Evolutionary conservation across 768 basidiomycete genomes (phyloP), one percentile per base, ranked within the genome.

Genomic region (Pleurotus pulmonarius): DNA sequence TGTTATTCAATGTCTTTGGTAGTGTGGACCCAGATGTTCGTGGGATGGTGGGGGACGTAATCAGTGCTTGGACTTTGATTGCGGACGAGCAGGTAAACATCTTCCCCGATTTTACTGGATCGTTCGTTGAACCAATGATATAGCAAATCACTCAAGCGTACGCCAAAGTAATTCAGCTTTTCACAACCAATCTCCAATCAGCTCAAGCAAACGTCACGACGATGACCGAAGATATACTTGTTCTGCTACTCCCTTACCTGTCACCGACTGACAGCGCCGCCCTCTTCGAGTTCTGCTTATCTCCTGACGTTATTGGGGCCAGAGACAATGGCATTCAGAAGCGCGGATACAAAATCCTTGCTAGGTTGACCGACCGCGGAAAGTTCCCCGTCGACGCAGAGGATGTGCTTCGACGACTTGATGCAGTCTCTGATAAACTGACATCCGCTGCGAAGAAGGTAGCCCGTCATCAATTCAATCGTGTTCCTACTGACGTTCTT

Each of bases 1-100:
- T 98, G 4, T 77, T 97, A 45, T 94, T 98, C 77, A 99, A 99
- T 67, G 88, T 99, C n/a, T 98, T 96, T 71, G 83, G 89, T 56
- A 92, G 82, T 58, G 84, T 90, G 29, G 83, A 81, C n/a, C 79
- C 84, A 49, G 94, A 97, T 59, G 77, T 72, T 29, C 77, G 90
- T 51, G 84, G 85, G 6, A 77, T 85, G 73, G 85, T 98, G 13
- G 92, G 94, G 16, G 93, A 94, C 54, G 92, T 92, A 44, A 90
- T 98, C 64, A 83, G 78, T 12, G 78, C 80, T n/a, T 99, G 95
- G 92, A 79, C 88, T 37, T 81, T 80, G 5, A 88, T 98, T 58
- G 87, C 94, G 34, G 83, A 82, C 18, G 80, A 87, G 56, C 68
- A 83, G 75, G 90, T 90, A 56, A 49, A 75, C 63, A 16, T 57